phyloP scores from a whole-genome alignment of 441 rosid genomes.

The Euphorbia schlechtendalii region DNA sequence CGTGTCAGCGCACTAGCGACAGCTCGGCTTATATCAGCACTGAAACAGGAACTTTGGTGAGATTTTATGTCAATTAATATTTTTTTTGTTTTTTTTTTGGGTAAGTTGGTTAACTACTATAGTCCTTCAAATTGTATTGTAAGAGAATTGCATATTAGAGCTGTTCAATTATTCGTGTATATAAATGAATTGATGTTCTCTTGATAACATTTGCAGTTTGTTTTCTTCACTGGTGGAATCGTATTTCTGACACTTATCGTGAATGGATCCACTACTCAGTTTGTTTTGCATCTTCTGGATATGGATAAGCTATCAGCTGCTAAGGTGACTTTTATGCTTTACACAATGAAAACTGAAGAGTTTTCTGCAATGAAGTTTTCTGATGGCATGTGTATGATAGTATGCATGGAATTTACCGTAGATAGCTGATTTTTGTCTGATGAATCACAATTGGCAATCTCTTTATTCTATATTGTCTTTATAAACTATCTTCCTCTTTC shows the following conservation, averaged over 20 bases:
- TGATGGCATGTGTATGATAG: neutral
- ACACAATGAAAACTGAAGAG: neutral
- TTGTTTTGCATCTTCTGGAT: conserved; percentile 56
- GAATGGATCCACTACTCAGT: conserved; percentile 89
- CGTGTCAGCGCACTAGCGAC: conserved; percentile 57
- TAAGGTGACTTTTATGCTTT: conserved; percentile 47
- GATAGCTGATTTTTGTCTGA: neutral
- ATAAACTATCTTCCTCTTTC: neutral
- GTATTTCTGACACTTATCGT: conserved; percentile 82
- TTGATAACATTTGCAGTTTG: conserved; percentile 45
- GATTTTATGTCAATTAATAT: conserved; percentile 20
- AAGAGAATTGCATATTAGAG: conserved; percentile 6
- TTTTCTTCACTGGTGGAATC: conserved; percentile 92
- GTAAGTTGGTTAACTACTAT: neutral
- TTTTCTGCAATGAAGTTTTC: conserved; percentile 1
- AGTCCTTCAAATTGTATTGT: neutral
- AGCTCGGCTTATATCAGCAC: conserved; percentile 41
- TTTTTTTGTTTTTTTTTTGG: neutral
- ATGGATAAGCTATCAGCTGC: conserved; percentile 62
- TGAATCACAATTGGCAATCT: neutral
- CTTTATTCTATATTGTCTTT: neutral
- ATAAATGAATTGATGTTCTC: conserved; percentile 9
- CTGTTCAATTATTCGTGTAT: neutral
- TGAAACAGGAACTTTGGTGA: conserved; percentile 76
- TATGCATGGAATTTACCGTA: neutral